Conservation (phyloP, 345 rosid species). For the Atalantia buxifolia region DNA sequence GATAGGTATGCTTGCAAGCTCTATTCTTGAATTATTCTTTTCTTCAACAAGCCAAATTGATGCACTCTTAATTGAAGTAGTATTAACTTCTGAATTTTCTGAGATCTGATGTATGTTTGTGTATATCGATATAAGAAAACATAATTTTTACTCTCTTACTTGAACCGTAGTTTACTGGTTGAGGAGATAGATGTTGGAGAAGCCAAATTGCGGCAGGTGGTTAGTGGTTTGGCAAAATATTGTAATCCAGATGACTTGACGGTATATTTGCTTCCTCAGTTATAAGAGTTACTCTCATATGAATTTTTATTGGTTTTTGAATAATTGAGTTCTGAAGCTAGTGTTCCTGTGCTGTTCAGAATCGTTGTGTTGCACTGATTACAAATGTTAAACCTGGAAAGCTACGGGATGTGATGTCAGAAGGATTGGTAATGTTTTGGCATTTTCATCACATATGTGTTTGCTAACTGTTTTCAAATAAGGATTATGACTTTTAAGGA, state of each 20-base stretch:
- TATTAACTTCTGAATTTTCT: background rate
- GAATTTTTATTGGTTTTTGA: background rate
- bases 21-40: conserved; percentile 5
- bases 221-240: conserved; percentile 94
- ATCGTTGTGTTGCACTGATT: conserved; percentile 71
- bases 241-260: conserved; percentile 73
- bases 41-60: background rate
- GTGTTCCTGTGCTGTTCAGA: conserved; percentile 36
- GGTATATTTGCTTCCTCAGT: conserved; percentile 42
- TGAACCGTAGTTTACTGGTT: conserved; percentile 72
- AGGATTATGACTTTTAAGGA: background rate
- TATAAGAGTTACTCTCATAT: conserved; percentile 1
- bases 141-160: conserved; percentile 10
- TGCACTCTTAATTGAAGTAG: background rate
- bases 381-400: conserved; percentile 99
- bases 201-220: conserved; percentile 86
- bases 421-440: conserved; percentile 75
- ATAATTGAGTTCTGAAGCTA: conserved; percentile 14
- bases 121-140: background rate
- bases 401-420: conserved; percentile 86
- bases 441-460: background rate
- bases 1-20: conserved; percentile 65
- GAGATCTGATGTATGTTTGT: background rate
- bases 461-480: background rate
- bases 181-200: conserved; percentile 97